Evolutionary conservation across 2,329 filamentous ascomycete genomes (phyloP).

Genomic region (Cercospora brassicicola): DNA sequence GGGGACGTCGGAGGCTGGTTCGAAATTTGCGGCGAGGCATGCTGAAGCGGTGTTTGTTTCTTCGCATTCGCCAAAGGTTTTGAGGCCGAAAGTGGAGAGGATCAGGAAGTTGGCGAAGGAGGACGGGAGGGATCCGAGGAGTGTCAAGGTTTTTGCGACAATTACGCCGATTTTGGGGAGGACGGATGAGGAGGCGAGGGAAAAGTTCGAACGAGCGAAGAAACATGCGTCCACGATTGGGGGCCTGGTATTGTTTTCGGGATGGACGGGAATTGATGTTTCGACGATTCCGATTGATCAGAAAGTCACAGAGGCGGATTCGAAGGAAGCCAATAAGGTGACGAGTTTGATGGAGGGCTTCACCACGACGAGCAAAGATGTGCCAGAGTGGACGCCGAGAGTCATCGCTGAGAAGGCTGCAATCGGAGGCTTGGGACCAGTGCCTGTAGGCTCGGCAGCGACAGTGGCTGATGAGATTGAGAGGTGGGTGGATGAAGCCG

Average conservation of each 20-base stretch:
- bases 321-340: conserved; percentile 52
- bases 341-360: conserved; percentile 39
- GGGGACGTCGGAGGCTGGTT: conserved; percentile 60
- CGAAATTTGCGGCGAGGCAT: conserved; percentile 57
- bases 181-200: conserved; percentile 65
- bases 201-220: conserved; percentile 62
- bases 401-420: conserved; percentile 50
- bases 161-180: conserved; percentile 64
- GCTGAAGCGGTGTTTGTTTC: conserved; percentile 68
- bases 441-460: conserved; percentile 49
- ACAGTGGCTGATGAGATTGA: conserved; percentile 53
- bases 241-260: conserved; percentile 68
- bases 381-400: conserved; percentile 49
- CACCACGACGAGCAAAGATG: conserved; percentile 46
- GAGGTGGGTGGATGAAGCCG: conserved; percentile 48
- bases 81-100: conserved; percentile 63
- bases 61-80: conserved; percentile 62
- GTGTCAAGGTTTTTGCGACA: conserved; percentile 67
- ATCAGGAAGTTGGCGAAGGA: conserved; percentile 55
- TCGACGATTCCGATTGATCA: conserved; percentile 59
- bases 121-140: conserved; percentile 57
- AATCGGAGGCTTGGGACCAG: conserved; percentile 53
- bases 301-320: conserved; percentile 57
- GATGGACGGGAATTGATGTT: conserved; percentile 69
- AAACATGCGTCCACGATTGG: conserved; percentile 65